Evolutionary conservation across 768 basidiomycete species (phyloP), one percentile per base, ranked within the genome.

Genomic region (Mycena indigotica): DNA sequence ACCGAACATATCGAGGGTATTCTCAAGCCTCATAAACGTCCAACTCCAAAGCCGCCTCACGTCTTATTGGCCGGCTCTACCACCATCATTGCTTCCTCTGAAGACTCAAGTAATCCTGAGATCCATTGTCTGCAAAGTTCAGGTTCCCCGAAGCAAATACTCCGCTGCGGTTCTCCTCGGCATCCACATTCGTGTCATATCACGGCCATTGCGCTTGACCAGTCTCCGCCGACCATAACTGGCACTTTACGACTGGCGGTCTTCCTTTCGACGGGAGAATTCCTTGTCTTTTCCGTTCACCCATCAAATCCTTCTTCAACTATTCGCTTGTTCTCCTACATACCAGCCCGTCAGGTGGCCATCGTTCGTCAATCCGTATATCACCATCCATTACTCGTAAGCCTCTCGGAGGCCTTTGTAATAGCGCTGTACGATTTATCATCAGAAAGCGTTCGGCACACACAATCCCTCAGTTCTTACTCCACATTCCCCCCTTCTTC

Each of bases 401-500:
- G 88, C 0, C 76, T 93, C 46, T 87, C 91, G 24, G 73, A 80
- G 61, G 70, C 78, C 30, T 92, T 93, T 67, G 78, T 77, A 13
- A 79, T 93, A 21, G 84, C 84, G 44, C 70, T 92, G n/a, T 93
- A 88, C 68, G 85, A 91, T 67, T 68, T 92, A 40, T 83, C 83
- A 15, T 75, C 73, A 25, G 77, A 80, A 60, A 72, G 66, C 8
- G 76, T 85, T 48, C 73, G 69, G 10, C 85, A 81, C 62, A 81
- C 78, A 1, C 89, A 92, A 70, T 87, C 87, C 1, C 74, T 93
- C 17, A 82, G 80, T 28, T 89, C 90, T 1, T 92, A 88, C 71
- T 87, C 88, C 8, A 90, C 89, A 3, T 87, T 86, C 69, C 88
- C 89, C 1, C 91, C 92, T 2, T 83, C 85, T 3, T 92, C 90